Percentiles rank a stretch among this genome's conserved stretches.
These are phyloP conservation scores for Nakaseomyces nivariensis DNA, from an alignment of 1,139 yeast genomes.

Conservation along the genomic window DNA sequence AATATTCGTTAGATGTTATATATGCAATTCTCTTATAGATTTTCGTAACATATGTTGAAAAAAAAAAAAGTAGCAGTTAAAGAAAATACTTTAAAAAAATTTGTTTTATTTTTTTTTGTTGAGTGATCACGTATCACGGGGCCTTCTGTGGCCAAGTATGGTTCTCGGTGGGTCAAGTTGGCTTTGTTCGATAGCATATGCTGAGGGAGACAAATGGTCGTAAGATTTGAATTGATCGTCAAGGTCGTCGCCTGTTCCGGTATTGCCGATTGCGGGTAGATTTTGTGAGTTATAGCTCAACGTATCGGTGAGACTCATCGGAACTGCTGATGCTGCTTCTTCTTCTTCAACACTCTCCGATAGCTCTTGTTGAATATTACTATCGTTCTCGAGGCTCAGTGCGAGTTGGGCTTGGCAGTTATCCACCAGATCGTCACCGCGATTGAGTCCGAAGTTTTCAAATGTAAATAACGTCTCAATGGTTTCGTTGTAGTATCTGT, in stretches of 20 bases:
- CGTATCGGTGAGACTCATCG: constrained; percentile 3
- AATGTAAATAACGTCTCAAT: constrained; percentile 32
- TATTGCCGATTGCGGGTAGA: constrained; percentile 1
- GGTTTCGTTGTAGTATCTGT: constrained; percentile 29
- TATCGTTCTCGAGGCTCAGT: constrained; percentile 14
- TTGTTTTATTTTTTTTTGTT: neutral
- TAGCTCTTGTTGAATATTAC: neutral
- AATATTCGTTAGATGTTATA: too few species aligned
- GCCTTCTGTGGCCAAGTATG: neutral
- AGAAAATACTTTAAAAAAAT: too few species aligned
- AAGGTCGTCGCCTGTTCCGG: constrained; percentile 3
- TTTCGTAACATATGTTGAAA: too few species aligned
- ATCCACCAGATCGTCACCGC: constrained; percentile 31
- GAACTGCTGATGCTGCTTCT: neutral
- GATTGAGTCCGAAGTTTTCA: constrained; percentile 31
- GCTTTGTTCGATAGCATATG: constrained; percentile 1
- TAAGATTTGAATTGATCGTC: neutral
- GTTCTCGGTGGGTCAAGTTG: constrained; percentile 1
- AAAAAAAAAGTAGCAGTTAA: too few species aligned
- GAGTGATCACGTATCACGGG: constrained; percentile 1
- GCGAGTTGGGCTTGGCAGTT: constrained; percentile 27
- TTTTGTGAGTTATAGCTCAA: neutral
- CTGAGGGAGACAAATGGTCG: neutral
- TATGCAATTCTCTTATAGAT: too few species aligned
- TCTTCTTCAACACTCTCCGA: neutral